Conservation (phyloP, 169 alveolate genomes). For the Cryptosporidium sp. region DNA sequence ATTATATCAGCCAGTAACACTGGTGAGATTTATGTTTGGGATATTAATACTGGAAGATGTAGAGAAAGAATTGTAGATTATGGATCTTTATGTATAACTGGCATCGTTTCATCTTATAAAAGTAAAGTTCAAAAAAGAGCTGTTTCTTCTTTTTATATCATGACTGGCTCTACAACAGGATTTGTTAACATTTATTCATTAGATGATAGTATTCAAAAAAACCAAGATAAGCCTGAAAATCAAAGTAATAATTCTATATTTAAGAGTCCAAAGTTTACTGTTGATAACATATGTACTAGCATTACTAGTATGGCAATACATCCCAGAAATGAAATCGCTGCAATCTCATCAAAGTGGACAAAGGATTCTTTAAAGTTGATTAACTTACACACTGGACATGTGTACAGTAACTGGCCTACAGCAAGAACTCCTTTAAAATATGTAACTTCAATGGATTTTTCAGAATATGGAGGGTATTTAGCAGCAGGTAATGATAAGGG, state of each 20-base stretch:
- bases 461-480: slow-evolving; percentile 54
- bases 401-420: slow-evolving; percentile 70
- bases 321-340: slow-evolving; percentile 63
- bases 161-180: slow-evolving; percentile 71
- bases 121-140: background rate
- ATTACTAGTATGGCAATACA: slow-evolving; percentile 70
- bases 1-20: slow-evolving; percentile 41
- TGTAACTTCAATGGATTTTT: slow-evolving; percentile 62
- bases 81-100: slow-evolving; percentile 53
- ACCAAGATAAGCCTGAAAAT: background rate
- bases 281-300: slow-evolving; percentile 56
- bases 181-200: slow-evolving; percentile 40
- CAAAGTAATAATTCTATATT: background rate
- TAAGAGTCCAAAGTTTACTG: slow-evolving; percentile 17
- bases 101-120: slow-evolving; percentile 21
- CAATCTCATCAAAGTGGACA: slow-evolving; percentile 63
- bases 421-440: slow-evolving; percentile 70
- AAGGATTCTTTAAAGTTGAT: slow-evolving; percentile 64
- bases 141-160: slow-evolving; percentile 11
- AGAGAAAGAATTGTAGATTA: slow-evolving; percentile 52
- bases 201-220: background rate
- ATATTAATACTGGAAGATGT: slow-evolving; percentile 70
- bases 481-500: slow-evolving; percentile 72
- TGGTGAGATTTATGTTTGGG: slow-evolving; percentile 67
- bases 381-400: slow-evolving; percentile 47